Percentiles rank a stretch among this genome's conserved stretches.
Conservation (phyloP, 2,329 filamentous ascomycete species). For the Blastomyces percursus region DNA sequence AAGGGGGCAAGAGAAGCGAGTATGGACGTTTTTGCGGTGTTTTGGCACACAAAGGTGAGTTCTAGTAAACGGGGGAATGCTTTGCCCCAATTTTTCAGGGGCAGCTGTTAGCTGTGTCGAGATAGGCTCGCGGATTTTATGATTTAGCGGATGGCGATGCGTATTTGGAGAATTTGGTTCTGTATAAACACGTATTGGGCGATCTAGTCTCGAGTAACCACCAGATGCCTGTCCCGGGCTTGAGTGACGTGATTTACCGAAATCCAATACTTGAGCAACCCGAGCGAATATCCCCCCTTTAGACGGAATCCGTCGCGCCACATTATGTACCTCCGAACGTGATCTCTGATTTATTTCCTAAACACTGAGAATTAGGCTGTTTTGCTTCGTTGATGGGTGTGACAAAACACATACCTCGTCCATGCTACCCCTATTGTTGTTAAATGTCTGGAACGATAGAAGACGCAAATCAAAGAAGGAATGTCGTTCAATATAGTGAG, state of each 20-base stretch:
- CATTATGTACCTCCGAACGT: not conserved
- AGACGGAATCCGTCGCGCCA: not conserved
- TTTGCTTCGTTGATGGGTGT: not conserved
- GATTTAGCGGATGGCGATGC: not conserved
- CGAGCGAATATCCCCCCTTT: slow-evolving; percentile 10
- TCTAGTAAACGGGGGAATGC: slow-evolving; percentile 1
- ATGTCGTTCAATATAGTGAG: not conserved
- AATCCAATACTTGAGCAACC: slow-evolving; percentile 11
- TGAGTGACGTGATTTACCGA: slow-evolving; percentile 7
- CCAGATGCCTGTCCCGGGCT: not conserved
- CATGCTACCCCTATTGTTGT: not conserved
- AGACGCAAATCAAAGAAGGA: not conserved
- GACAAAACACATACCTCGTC: not conserved
- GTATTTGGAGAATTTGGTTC: not conserved
- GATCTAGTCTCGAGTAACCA: not conserved
- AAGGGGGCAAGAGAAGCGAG: slow-evolving; percentile 6
- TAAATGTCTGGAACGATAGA: not conserved
- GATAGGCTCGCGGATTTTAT: not conserved
- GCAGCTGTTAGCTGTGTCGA: not conserved
- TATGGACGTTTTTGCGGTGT: slow-evolving; percentile 1
- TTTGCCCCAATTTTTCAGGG: not conserved
- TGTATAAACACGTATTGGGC: not conserved
- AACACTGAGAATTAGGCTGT: not conserved
- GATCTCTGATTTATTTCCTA: not conserved
- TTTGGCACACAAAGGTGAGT: slow-evolving; percentile 8